phyloP scores from a whole-genome alignment of 176 grass and related monocot species.

The Stipa capillata region DNA sequence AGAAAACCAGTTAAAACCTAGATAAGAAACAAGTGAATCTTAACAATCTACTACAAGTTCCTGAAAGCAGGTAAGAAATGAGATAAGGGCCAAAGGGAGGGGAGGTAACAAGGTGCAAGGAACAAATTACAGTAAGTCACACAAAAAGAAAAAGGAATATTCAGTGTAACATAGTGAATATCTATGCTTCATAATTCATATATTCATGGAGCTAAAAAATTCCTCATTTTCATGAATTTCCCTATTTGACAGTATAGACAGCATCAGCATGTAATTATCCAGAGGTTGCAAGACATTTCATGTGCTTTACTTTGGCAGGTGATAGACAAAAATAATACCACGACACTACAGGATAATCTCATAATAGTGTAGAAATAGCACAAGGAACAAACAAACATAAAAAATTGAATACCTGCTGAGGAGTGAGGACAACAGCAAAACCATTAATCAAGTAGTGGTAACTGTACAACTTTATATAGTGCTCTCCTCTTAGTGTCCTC shows the following conservation, averaged over 20 bases:
- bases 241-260: background rate
- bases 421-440: slow-evolving; percentile 84
- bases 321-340: background rate
- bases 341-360: background rate
- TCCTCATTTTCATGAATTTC: background rate
- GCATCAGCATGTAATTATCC: slow-evolving; percentile 3
- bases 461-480: slow-evolving; percentile 84
- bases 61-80: background rate
- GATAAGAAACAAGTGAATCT: background rate
- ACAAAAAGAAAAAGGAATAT: background rate
- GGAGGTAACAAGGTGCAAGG: background rate
- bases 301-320: background rate
- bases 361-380: slow-evolving; percentile 5
- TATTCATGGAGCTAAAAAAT: too few species aligned
- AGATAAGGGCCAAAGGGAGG: background rate
- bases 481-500: slow-evolving; percentile 70
- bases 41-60: background rate
- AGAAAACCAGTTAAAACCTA: slow-evolving; percentile 34
- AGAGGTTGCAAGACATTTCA: background rate
- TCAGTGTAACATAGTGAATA: background rate
- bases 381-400: background rate
- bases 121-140: background rate
- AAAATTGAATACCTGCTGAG: slow-evolving; percentile 60
- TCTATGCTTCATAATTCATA: background rate
- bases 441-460: slow-evolving; percentile 97